Evolutionary conservation across 2,329 filamentous ascomycete species (phyloP), one percentile per base, ranked within the genome.

Genomic region (Amauroascus niger): DNA sequence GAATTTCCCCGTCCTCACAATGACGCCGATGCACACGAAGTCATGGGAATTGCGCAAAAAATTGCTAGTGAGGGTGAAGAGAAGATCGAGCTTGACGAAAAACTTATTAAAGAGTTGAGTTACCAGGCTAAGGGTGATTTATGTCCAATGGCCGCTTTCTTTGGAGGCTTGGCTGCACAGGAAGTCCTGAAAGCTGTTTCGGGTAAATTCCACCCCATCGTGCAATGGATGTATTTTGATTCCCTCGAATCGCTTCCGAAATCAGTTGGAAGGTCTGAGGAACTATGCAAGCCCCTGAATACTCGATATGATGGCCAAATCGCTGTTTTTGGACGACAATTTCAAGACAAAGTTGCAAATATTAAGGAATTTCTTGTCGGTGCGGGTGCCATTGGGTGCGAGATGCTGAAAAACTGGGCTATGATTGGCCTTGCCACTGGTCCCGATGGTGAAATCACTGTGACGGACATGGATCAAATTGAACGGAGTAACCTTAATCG

Each of bases 381-480:
- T 61, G 88, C 93, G 45, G 93, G 93, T 63, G 93, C 94, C 59
- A 98, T 98, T 68, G 93, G 93, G 44, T 98, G 93, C 66, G 93
- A 98, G 68, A 98, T 97, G 86, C 76, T 98, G 61, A 98, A 98
- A 81, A 97, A 97, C 71, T 98, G 93, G 90, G 91, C 94, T 33
- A 94, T 98, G 90, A 95, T 97, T 69, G 93, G 93, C 61, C 77
- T 98, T 28, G 91, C 86, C 43, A 87, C 87, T 44, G 93, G 93
- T 3, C 87, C 88, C 2, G 80, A 89, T 47, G 93, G 93, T 63
- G 86, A 86, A 70, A 94, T 98, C 64, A 88, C 76, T 55, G 87
- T 98, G 48, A 97, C 94, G 13, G 93, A 98, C 68, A 97, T 95
- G 83, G 93, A 98, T 66, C 90, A 90, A 52, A 98, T 98, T 62